A percentile compares a stretch with the other conserved stretches of the same genome.
phyloP scores from a whole-genome alignment of 2,329 filamentous ascomycete species.

The Fusarium veterinarium region DNA sequence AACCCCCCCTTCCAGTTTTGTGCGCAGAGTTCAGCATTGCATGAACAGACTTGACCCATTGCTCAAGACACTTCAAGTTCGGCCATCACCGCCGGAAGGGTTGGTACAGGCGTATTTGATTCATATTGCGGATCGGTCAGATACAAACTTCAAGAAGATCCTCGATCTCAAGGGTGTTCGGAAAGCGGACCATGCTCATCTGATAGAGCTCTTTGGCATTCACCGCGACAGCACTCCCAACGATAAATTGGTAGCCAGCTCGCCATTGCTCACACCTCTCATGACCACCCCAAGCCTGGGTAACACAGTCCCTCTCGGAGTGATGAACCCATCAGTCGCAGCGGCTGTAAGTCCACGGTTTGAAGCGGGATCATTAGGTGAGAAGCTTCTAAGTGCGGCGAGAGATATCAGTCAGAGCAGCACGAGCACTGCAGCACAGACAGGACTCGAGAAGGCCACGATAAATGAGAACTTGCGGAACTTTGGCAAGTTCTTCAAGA shows the following conservation, averaged over 20 bases:
- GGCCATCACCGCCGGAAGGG: constrained; percentile 88
- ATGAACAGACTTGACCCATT: constrained; percentile 91
- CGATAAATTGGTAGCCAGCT: constrained; percentile 76
- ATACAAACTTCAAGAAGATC: constrained; percentile 95
- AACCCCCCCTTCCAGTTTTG: constrained; percentile 69
- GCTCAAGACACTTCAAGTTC: constrained; percentile 96
- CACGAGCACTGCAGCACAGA: constrained; percentile 50
- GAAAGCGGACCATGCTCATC: constrained; percentile 82
- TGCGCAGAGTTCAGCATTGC: constrained; percentile 85
- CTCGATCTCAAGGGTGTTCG: constrained; percentile 94
- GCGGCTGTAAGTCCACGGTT: constrained; percentile 67
- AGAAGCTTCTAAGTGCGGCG: constrained; percentile 88
- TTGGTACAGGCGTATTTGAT: constrained; percentile 97
- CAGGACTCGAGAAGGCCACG: constrained; percentile 69
- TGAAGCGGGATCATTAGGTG: constrained; percentile 84
- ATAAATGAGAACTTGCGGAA: constrained; percentile 95
- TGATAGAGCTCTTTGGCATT: constrained; percentile 85
- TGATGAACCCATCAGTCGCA: constrained; percentile 58
- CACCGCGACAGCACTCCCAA: constrained; percentile 82
- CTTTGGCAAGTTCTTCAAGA: constrained; percentile 94
- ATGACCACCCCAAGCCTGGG: constrained; percentile 59
- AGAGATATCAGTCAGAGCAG: constrained; percentile 79
- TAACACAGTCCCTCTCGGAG: constrained; percentile 50
- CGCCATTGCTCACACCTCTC: constrained; percentile 76
- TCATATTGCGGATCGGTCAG: constrained; percentile 92